Base-by-base conservation (phyloP, 768 basidiomycete genomes). In the Boletus pseudopeckii region DNA sequence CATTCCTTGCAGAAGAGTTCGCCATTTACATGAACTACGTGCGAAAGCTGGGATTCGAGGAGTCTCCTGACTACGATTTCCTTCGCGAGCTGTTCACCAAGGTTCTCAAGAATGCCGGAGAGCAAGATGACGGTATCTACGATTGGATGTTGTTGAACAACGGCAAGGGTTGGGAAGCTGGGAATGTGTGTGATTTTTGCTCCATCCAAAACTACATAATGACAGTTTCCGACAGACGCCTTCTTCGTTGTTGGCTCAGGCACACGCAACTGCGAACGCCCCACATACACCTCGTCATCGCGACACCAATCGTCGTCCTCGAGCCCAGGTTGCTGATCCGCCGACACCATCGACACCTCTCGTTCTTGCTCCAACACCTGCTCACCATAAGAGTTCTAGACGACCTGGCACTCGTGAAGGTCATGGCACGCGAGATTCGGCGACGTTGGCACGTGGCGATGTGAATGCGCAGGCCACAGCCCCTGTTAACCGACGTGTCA, bases 1-100 rank as follows among this genome's bases (percentile, higher is more conserved):
- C 15, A 34, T 40, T 46, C 41, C 37, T 39, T 56, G 20, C 36
- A 51, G 96, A 98, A 80, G 96, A 98, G 65, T 98, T 99, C 66
- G 85, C 86, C 18, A 98, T 98, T 61, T 99, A 98, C 74, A 93
- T 99, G 86, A 98, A 97, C 75, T 99, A 99, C 62, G 96, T 99
- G 42, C 91, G 96, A 46, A 98, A 97, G 72, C 80, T 99, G 54
- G 96, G 95, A 26, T 99, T 98, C 65, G 97, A 98, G 68, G 96
- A 99, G 72, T 83, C 84, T 24, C 96, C 96, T 3, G 96, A 99
- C 72, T 99, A 99, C 60, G 96, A 99, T 65, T 99, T 99, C 71
- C 80, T 99, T 50, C 83, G 95, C 41, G 96, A 98, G 58, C 77
- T 99, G 26, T 98, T 99, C 70, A 76, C 84, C 36, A 98, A 97